A percentile compares a stretch with the other conserved stretches of the same genome.
These are phyloP conservation scores for Planoprotostelium fungivorum DNA, from an alignment of 78 protist genomes.

Conservation along the genomic window DNA sequence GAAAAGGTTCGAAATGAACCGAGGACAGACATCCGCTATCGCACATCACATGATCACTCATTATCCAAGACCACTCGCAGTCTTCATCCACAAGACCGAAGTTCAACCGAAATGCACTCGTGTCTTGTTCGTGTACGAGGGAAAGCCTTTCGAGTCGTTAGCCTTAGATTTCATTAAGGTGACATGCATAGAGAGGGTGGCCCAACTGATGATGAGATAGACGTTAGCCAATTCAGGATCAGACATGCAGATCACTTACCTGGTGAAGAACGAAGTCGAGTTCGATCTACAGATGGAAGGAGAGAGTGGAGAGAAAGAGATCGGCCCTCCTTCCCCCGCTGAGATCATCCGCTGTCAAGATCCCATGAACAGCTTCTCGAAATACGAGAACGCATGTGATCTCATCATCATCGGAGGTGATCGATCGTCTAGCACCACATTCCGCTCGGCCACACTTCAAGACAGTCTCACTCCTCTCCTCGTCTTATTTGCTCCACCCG, in stretches of 20 bases:
- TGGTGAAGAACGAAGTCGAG: neutral
- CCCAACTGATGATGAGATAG: neutral
- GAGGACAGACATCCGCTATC: neutral
- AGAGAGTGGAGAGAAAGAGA: too few species aligned
- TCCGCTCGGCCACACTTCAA: neutral
- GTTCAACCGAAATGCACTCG: neutral
- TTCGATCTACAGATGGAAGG: too few species aligned
- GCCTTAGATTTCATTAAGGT: neutral
- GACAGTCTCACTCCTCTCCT: neutral
- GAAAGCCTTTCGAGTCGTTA: conserved; percentile 2
- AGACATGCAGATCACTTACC: neutral
- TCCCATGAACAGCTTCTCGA: neutral
- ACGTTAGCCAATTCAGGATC: neutral
- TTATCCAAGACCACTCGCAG: neutral
- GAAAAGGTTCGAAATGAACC: neutral
- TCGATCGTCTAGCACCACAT: neutral
- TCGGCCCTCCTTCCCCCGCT: neutral
- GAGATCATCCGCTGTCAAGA: neutral
- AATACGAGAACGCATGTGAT: neutral
- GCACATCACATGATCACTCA: neutral
- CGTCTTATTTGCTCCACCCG: neutral
- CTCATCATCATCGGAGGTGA: neutral
- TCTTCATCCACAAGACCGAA: neutral
- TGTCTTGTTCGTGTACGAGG: conserved; percentile 24
- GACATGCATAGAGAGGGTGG: neutral